Conservation (phyloP, 495 filamentous ascomycete genomes). For the Xylaria venustula region DNA sequence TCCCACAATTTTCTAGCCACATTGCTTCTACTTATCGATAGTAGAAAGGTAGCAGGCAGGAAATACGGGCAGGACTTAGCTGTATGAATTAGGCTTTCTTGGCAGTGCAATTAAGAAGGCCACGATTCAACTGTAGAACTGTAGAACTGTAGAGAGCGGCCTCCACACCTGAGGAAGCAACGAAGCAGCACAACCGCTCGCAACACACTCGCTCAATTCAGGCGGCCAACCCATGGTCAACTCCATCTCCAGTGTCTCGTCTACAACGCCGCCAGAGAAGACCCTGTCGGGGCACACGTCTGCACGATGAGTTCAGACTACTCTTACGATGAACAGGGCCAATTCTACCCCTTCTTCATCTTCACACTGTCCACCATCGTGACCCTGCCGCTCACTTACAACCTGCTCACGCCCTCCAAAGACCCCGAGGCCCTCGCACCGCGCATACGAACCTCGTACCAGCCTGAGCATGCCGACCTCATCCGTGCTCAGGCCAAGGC, state of each 20-base stretch:
- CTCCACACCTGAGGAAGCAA: background rate
- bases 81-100: constrained; percentile 14
- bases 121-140: constrained; percentile 27
- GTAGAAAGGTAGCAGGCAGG: background rate
- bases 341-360: constrained; percentile 99
- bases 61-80: background rate
- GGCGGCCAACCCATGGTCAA: constrained; percentile 4
- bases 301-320: constrained; percentile 90
- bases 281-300: constrained; percentile 31
- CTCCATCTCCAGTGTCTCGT: background rate
- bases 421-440: constrained; percentile 55
- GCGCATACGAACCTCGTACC: constrained; percentile 64
- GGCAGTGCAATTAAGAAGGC: constrained; percentile 29
- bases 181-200: background rate
- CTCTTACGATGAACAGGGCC: constrained; percentile 95
- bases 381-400: constrained; percentile 88
- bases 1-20: constrained; percentile 7
- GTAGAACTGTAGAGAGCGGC: background rate
- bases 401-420: constrained; percentile 73
- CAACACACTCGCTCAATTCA: background rate
- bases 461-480: constrained; percentile 76
- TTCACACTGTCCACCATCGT: constrained; percentile 84
- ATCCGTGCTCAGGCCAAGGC: constrained; percentile 82
- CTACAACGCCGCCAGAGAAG: constrained; percentile 9
- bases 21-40: constrained; percentile 20